Conservation (phyloP, 257 asterid genomes). For the Anisodus acutangulus region DNA sequence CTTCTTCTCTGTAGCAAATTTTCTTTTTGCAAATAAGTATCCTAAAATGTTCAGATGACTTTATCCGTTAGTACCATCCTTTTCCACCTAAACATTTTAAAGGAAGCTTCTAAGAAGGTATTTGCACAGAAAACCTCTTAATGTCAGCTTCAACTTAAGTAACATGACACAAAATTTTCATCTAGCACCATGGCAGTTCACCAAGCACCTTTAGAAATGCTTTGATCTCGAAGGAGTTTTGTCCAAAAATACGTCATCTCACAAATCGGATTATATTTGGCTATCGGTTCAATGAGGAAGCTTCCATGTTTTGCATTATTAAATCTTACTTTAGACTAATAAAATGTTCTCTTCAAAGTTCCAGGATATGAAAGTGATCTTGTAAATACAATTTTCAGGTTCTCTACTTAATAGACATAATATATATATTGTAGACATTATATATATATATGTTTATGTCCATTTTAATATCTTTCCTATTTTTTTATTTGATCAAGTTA, state of each 20-base stretch:
- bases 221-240: slow-evolving; percentile 22
- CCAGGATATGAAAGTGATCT: not conserved
- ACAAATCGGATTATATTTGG: not conserved
- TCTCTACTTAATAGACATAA: not conserved
- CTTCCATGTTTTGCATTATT: not conserved
- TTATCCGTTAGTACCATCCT: not conserved
- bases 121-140: not conserved
- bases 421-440: not conserved
- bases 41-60: slow-evolving; percentile 12
- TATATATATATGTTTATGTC: too few relatives aligned
- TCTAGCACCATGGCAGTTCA: not conserved
- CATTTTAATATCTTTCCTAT: not conserved
- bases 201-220: not conserved
- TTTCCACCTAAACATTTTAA: not conserved
- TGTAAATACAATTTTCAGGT: slow-evolving; percentile 11
- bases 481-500: too few relatives aligned
- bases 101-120: not conserved
- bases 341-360: not conserved
- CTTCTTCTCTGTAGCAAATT: not conserved
- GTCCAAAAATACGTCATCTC: not conserved
- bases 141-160: not conserved
- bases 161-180: not conserved
- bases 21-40: not conserved
- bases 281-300: not conserved
- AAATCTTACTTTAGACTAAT: not conserved